Conservation (phyloP, 2,329 filamentous ascomycete genomes). For the Hymenoscyphus occultus region DNA sequence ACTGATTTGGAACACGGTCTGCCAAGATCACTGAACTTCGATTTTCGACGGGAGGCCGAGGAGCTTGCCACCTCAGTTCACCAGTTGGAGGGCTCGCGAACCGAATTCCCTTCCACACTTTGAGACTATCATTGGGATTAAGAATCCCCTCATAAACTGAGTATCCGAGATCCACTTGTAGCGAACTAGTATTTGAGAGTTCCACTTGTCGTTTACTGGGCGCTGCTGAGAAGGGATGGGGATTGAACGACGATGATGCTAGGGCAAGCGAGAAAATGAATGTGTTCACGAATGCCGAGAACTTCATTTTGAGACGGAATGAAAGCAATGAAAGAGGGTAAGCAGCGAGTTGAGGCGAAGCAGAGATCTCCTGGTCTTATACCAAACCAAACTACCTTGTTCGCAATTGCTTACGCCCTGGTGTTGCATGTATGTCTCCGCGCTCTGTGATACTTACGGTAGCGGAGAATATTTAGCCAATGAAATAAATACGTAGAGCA, state of each 20-base stretch:
- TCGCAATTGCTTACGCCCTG: not conserved
- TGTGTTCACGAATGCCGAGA: not conserved
- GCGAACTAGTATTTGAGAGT: not conserved
- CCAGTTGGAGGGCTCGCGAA: constrained; percentile 44
- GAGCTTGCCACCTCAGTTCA: constrained; percentile 43
- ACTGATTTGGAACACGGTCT: constrained; percentile 9
- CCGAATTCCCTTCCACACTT: constrained; percentile 35
- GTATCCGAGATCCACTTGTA: not conserved
- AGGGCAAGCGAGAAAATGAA: not conserved
- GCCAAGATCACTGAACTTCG: constrained; percentile 35
- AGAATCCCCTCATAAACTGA: not conserved
- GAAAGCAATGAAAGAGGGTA: not conserved
- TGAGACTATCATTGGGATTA: not conserved
- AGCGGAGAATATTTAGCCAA: not conserved
- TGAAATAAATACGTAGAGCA: not conserved
- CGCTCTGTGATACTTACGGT: not conserved
- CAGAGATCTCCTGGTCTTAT: not conserved
- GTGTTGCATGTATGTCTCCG: not conserved
- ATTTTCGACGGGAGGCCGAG: constrained; percentile 34
- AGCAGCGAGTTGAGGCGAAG: not conserved
- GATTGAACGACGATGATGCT: not conserved
- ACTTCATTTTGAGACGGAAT: not conserved
- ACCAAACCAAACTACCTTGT: not conserved
- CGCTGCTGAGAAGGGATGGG: not conserved
- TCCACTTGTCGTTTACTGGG: not conserved